A percentile compares a stretch with the other conserved stretches of the same genome.
These are phyloP conservation scores for Coniochaeta hoffmannii DNA, from an alignment of 2,329 filamentous ascomycete species.

Conservation along the genomic window DNA sequence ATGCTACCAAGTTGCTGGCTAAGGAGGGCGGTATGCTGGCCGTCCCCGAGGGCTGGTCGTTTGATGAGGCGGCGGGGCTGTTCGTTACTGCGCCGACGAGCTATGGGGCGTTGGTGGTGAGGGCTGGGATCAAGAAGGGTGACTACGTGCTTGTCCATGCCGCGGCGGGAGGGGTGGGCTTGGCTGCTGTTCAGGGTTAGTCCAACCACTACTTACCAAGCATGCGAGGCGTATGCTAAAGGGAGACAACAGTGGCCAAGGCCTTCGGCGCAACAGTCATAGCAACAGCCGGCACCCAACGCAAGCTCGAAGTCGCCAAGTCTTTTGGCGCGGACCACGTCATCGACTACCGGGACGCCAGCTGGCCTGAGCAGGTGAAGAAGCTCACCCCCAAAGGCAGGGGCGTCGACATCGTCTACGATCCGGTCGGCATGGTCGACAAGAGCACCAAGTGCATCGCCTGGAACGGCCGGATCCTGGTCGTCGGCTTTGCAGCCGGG, in stretches of 20 bases:
- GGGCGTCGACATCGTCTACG: slow-evolving; percentile 89
- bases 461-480: slow-evolving; percentile 83
- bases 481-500: slow-evolving; percentile 84
- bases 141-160: slow-evolving; percentile 89
- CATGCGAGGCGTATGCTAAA: background rate
- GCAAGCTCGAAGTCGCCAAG: slow-evolving; percentile 73
- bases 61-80: slow-evolving; percentile 76
- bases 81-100: slow-evolving; percentile 90
- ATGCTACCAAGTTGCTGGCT: slow-evolving; percentile 67
- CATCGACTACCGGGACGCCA: slow-evolving; percentile 63
- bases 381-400: slow-evolving; percentile 63
- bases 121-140: slow-evolving; percentile 69
- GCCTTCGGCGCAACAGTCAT: slow-evolving; percentile 88
- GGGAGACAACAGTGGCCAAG: slow-evolving; percentile 78
- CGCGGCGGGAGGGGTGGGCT: slow-evolving; percentile 80
- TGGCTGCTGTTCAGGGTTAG: slow-evolving; percentile 75
- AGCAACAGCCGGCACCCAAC: slow-evolving; percentile 74
- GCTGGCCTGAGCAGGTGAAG: slow-evolving; percentile 64
- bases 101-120: slow-evolving; percentile 73
- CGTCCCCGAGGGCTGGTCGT: slow-evolving; percentile 75
- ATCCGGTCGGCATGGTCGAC: slow-evolving; percentile 87
- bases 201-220: background rate
- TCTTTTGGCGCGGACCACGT: slow-evolving; percentile 79
- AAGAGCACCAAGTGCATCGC: slow-evolving; percentile 83
- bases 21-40: slow-evolving; percentile 61